Base-by-base conservation (phyloP, 306 rosid genomes). In the peach (Prunus persica) region DNA sequence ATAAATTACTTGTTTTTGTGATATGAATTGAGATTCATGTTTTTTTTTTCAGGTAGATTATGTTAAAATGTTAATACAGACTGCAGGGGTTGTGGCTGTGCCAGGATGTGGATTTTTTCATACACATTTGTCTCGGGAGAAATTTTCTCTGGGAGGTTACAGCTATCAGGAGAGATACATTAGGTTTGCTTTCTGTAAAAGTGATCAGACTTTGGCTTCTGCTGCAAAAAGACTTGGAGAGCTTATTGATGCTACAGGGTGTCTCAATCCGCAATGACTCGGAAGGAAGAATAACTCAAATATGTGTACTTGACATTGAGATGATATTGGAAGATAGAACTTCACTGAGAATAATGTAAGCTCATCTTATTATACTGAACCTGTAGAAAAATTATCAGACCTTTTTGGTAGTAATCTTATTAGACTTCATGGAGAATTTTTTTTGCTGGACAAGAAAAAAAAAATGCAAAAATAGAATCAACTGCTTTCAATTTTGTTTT, bases 101-200 rank as follows among this genome's bases (percentile, higher is more conserved):
- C 97, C 96, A 69, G 94, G 97, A 46, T 82, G 88, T 69, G 91
- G 93, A 65, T 91, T 93, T 79, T 91, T 93, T 34, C 96, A 82
- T 57, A 22, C 85, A 18, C 72, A 83, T 60, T 76, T 58, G 24
- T 76, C 19, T 7, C 38, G 65, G 47, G 78, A 82, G 69, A 91
- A 84, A 80, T 62, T 2, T 79, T 79, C 83, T 54, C 38, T 46
- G 43, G 71, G 6, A 20, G 80, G 45, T 34, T 69, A 25, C 75
- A 52, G 62, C 75, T 91, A 88, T 55, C 93, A 84, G 55, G 84
- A 79, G 76, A 84, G 96, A 76, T 90, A 87, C 76, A 82, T 93
- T 68, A 84, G 97, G 71, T 91, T 93, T 87, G 97, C 98, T 65
- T 93, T 88, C 81, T 91, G 98, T 67, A 93, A 93, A 87, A 91